A percentile compares a stretch with the other conserved stretches of the same genome.
These are phyloP conservation scores for Yamadazyma phyllophila DNA, from an alignment of 805 yeast genomes.

Conservation along the genomic window DNA sequence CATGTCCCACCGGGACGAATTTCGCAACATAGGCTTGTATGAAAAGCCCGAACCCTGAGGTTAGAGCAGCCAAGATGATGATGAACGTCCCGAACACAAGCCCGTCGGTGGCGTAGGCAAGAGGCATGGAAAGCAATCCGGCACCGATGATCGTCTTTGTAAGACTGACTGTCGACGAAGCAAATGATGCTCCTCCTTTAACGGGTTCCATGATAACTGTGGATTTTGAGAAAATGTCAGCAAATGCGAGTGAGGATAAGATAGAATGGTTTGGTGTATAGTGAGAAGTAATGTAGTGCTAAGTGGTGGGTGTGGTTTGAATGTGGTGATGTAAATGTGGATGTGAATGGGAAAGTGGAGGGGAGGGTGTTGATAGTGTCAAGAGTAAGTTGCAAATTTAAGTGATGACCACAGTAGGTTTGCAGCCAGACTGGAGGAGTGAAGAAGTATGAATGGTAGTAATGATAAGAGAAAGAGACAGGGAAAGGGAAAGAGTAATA, in stretches of 20 bases:
- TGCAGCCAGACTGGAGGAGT: too few relatives aligned
- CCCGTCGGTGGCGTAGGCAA: slow-evolving; percentile 68
- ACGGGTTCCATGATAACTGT: slow-evolving; percentile 7
- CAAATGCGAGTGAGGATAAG: background rate
- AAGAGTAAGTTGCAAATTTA: too few relatives aligned
- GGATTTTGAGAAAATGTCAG: background rate
- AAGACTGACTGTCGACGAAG: slow-evolving; percentile 63
- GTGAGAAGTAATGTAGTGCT: too few relatives aligned
- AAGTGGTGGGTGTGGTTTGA: too few relatives aligned
- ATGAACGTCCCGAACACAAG: slow-evolving; percentile 54
- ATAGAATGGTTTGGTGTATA: background rate
- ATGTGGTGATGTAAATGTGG: too few relatives aligned
- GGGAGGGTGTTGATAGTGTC: too few relatives aligned
- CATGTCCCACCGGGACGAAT: slow-evolving; percentile 55
- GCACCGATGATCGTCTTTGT: slow-evolving; percentile 81
- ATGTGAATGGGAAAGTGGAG: too few relatives aligned
- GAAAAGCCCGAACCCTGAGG: slow-evolving; percentile 67
- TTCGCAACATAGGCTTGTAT: slow-evolving; percentile 59
- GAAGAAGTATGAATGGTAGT: too few relatives aligned
- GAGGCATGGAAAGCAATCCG: slow-evolving; percentile 75
- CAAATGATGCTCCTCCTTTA: slow-evolving; percentile 41
- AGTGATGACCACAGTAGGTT: too few relatives aligned
- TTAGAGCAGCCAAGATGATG: slow-evolving; percentile 58
- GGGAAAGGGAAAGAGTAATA: too few relatives aligned
- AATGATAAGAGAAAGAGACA: too few relatives aligned